phyloP scores from a whole-genome alignment of 495 filamentous ascomycete genomes.

The Neurospora tetraspora region DNA sequence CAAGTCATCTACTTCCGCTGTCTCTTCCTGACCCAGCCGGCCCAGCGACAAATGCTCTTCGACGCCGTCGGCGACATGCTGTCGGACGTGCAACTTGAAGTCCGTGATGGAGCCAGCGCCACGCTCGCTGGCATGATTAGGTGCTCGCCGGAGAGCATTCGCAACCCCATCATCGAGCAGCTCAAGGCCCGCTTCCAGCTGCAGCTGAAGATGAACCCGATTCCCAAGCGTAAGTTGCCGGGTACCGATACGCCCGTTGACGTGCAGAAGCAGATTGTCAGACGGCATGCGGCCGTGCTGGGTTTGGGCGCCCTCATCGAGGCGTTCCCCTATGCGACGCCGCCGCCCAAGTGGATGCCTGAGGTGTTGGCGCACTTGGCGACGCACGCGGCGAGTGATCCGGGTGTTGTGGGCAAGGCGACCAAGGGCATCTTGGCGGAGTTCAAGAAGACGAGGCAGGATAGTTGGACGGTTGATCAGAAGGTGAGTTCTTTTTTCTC shows the following conservation, averaged over 20 bases:
- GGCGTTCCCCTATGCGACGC: slow-evolving; percentile 94
- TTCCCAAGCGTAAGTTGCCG: slow-evolving; percentile 59
- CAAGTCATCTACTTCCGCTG: slow-evolving; percentile 98
- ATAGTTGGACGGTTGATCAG: slow-evolving; percentile 96
- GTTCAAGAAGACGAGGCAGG: slow-evolving; percentile 98
- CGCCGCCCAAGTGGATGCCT: slow-evolving; percentile 88
- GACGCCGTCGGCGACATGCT: slow-evolving; percentile 90
- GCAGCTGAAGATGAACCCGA: slow-evolving; percentile 67
- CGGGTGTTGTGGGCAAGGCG: slow-evolving; percentile 89
- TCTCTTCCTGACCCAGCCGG: slow-evolving; percentile 77
- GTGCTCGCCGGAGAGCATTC: slow-evolving; percentile 79
- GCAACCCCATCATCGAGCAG: slow-evolving; percentile 60
- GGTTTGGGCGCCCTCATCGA: slow-evolving; percentile 86
- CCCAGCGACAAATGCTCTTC: slow-evolving; percentile 72
- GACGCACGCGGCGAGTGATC: slow-evolving; percentile 72
- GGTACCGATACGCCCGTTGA: slow-evolving; percentile 74
- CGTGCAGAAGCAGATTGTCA: slow-evolving; percentile 66
- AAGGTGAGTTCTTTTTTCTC: slow-evolving; percentile 53
- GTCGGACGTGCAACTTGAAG: slow-evolving; percentile 83
- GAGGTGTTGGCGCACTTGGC: slow-evolving; percentile 84
- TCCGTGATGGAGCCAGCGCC: slow-evolving; percentile 81
- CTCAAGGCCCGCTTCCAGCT: slow-evolving; percentile 72
- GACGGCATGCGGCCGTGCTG: slow-evolving; percentile 82
- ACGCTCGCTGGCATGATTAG: slow-evolving; percentile 97
- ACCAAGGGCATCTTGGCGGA: slow-evolving; percentile 94